These are phyloP conservation scores for Millerozyma acaciae DNA, from an alignment of 805 yeast genomes.

Conservation along the genomic window DNA sequence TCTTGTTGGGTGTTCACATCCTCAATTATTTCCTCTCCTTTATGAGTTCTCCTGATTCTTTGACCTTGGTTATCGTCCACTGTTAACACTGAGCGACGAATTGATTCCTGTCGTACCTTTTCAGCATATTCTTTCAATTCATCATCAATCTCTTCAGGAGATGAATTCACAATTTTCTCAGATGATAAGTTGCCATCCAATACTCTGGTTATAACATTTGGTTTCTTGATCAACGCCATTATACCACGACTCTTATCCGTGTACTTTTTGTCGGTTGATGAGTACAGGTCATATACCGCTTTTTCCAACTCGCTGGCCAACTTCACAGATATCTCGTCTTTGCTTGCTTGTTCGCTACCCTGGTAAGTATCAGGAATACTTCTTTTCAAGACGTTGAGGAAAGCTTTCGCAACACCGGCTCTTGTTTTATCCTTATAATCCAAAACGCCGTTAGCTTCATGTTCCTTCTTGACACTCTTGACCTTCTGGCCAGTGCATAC, in stretches of 20 bases:
- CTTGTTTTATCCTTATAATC: conserved; percentile 33
- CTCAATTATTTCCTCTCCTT: conserved; percentile 82
- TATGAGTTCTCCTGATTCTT: conserved; percentile 74
- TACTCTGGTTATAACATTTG: conserved; percentile 53
- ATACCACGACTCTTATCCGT: conserved; percentile 66
- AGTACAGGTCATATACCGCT: conserved; percentile 39
- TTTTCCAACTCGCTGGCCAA: conserved; percentile 54
- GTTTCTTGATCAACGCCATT: conserved; percentile 60
- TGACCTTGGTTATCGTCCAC: conserved; percentile 50
- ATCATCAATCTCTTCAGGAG: conserved; percentile 77
- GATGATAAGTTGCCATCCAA: conserved; percentile 51
- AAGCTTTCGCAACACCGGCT: conserved; percentile 49
- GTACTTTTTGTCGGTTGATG: conserved; percentile 41
- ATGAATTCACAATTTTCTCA: conserved; percentile 55
- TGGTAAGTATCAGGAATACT: conserved; percentile 35
- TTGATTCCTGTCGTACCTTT: conserved; percentile 63
- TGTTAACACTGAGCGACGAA: conserved; percentile 64
- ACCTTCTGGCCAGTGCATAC: conserved; percentile 31
- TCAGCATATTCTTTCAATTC: conserved; percentile 69
- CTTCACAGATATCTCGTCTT: conserved; percentile 32
- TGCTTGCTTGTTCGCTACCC: conserved; percentile 15
- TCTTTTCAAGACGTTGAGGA: conserved; percentile 40
- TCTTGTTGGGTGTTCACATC: conserved; percentile 22
- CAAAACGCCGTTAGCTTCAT: conserved; percentile 8
- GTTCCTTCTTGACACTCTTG: conserved; percentile 5